Conservation (phyloP, 2,329 filamentous ascomycete species). For the Alternaria sp. region DNA sequence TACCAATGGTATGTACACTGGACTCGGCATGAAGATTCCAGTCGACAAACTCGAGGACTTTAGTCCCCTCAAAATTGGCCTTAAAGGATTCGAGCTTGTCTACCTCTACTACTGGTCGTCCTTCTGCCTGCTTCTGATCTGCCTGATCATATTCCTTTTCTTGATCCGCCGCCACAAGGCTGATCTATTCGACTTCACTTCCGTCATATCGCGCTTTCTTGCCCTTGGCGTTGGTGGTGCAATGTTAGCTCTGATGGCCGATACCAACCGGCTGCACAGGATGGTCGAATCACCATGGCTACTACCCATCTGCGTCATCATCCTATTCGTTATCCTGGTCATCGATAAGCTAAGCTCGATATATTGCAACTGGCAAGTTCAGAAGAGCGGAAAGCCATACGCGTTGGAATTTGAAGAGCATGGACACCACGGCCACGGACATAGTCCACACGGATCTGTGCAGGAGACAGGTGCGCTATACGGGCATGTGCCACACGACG, state of each 20-base stretch:
- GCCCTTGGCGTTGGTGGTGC: conserved; percentile 37
- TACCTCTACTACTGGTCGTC: conserved; percentile 52
- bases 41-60: conserved; percentile 36
- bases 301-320: conserved; percentile 45
- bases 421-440: conserved; percentile 26
- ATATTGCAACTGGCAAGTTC: conserved; percentile 41
- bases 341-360: conserved; percentile 43
- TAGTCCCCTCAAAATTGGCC: conserved; percentile 36
- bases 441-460: conserved; percentile 26
- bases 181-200: conserved; percentile 52
- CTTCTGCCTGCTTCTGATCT: conserved; percentile 48
- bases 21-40: conserved; percentile 47
- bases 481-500: not conserved
- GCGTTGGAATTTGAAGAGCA: conserved; percentile 42
- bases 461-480: conserved; percentile 13
- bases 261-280: conserved; percentile 28
- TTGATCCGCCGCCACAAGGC: conserved; percentile 51
- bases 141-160: conserved; percentile 50
- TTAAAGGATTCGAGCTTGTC: conserved; percentile 41
- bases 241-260: conserved; percentile 42
- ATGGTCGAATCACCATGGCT: conserved; percentile 45
- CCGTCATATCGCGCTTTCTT: conserved; percentile 42
- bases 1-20: conserved; percentile 43
- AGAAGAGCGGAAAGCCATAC: conserved; percentile 42
- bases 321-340: conserved; percentile 46